Base-by-base conservation (phyloP, 306 rosid species). In the Crotalaria pallida region DNA sequence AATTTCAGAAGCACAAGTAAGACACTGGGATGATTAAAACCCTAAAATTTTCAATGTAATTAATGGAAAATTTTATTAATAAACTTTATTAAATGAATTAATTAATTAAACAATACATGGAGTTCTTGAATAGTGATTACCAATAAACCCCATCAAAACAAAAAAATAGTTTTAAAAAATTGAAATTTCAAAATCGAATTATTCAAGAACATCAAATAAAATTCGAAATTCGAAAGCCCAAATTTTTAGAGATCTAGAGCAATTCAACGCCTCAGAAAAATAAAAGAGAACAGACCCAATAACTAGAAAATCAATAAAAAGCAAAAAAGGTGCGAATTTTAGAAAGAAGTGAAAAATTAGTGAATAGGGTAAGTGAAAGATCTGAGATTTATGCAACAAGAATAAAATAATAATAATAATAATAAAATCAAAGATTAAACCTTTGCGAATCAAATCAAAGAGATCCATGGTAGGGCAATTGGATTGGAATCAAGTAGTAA, bases 401-500 rank as follows among this genome's bases (percentile, higher is more conserved):
- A n/a, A n/a, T n/a, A n/a, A n/a, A n/a, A n/a, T n/a, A n/a, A n/a
- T n/a, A n/a, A n/a, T n/a, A n/a, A 45, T 22, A 16, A 2, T 13
- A 44, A 33, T 9, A 64, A 24, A 4, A 47, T 10, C 19, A 5
- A 51, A 2, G 3, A 6, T 2, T 69, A 49, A 56, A 90, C 96
- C 96, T 90, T 88, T 70, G 21, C 85, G 89, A 64, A 86, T 72
- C 86, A 88, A 86, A 82, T 86, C 82, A 67, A 84, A 85, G 43
- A 83, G 78, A 84, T 84, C 89, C 96, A 90, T 88, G 45, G 65
- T 71, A 57, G 43, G 11, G 56, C 80, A 78, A 71, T 78, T 43
- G 58, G 69, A 71, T 0, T 5, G n/a, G 12, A 64, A 29, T 16
- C 23, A 23, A 5, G 34, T 18, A 50, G 58, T 47, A 22, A 65